Percentiles rank a stretch among this genome's conserved stretches.
Evolutionary conservation across 768 basidiomycete species (phyloP).

Genomic region (Podaxis rugospora): DNA sequence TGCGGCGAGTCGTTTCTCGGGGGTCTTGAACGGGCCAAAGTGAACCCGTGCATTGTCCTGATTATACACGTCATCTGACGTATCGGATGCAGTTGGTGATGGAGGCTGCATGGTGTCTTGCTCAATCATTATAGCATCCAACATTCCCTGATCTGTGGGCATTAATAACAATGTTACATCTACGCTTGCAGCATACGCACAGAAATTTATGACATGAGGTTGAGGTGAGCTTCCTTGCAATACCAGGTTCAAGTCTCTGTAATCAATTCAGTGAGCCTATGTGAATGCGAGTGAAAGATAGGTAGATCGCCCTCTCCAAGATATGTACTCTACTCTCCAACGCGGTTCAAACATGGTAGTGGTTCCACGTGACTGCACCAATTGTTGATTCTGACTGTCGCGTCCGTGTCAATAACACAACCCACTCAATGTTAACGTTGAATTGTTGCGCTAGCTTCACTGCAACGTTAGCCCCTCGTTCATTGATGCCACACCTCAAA

Average conservation of each 20-base stretch:
- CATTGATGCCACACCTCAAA: too few relatives aligned
- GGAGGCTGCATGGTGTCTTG: constrained; percentile 10
- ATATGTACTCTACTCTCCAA: neutral
- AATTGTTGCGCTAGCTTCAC: too few relatives aligned
- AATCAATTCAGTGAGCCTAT: neutral
- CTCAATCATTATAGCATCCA: constrained; percentile 4
- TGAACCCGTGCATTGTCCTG: constrained; percentile 40
- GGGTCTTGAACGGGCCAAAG: constrained; percentile 49
- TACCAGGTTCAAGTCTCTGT: neutral
- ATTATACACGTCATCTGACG: constrained; percentile 40
- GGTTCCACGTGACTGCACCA: neutral
- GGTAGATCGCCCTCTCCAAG: neutral
- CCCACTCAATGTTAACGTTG: too few relatives aligned
- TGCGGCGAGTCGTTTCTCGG: constrained; percentile 43
- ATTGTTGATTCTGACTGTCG: neutral
- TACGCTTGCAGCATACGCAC: neutral
- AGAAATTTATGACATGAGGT: neutral
- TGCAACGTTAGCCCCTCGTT: too few relatives aligned
- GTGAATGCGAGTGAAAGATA: neutral
- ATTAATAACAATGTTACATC: neutral
- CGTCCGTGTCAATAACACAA: too few relatives aligned
- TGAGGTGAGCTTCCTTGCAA: neutral
- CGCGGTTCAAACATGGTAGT: constrained; percentile 5
- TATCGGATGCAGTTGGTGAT: constrained; percentile 23
- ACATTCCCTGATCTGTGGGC: constrained; percentile 15